These are phyloP conservation scores for Diaporthe destruens DNA, from an alignment of 2,329 filamentous ascomycete genomes.

Conservation along the genomic window DNA sequence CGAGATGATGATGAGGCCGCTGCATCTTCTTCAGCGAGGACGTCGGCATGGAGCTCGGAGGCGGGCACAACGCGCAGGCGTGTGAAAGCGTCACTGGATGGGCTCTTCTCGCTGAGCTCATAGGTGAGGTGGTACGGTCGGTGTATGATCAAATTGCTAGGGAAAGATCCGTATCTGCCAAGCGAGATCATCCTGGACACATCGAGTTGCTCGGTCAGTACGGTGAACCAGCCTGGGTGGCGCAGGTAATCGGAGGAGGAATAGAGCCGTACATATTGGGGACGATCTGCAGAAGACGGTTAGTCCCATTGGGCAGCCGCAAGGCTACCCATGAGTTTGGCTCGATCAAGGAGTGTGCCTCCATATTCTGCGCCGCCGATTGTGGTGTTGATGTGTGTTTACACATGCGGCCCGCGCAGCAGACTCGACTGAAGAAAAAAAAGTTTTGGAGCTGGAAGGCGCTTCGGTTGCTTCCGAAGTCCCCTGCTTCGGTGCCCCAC, in stretches of 20 bases:
- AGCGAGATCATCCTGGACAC: constrained; percentile 80
- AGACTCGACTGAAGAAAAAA: constrained; percentile 9
- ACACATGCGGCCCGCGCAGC: too few relatives aligned
- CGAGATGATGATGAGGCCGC: constrained; percentile 50
- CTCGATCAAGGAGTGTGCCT: constrained; percentile 61
- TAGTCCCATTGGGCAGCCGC: constrained; percentile 69
- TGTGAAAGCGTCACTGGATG: constrained; percentile 71
- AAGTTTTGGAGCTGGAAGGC: constrained; percentile 33
- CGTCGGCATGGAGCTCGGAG: constrained; percentile 85
- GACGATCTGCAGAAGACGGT: constrained; percentile 68
- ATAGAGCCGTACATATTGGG: constrained; percentile 68
- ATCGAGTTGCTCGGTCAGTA: constrained; percentile 34
- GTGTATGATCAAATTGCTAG: constrained; percentile 89
- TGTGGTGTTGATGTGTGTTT: not conserved
- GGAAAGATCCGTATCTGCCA: constrained; percentile 93
- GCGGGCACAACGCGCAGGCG: constrained; percentile 83
- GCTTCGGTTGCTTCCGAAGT: constrained; percentile 29
- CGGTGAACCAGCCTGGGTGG: constrained; percentile 36
- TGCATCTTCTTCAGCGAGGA: constrained; percentile 63
- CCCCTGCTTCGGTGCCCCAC: constrained; percentile 6
- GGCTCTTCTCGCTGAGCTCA: constrained; percentile 81
- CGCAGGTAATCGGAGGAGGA: not conserved
- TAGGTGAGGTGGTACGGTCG: constrained; percentile 93
- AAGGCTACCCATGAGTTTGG: constrained; percentile 72
- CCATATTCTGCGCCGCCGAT: constrained; percentile 32